Evolutionary conservation across 2,329 filamentous ascomycete species (phyloP).

Genomic region (Diaporthe amygdali): DNA sequence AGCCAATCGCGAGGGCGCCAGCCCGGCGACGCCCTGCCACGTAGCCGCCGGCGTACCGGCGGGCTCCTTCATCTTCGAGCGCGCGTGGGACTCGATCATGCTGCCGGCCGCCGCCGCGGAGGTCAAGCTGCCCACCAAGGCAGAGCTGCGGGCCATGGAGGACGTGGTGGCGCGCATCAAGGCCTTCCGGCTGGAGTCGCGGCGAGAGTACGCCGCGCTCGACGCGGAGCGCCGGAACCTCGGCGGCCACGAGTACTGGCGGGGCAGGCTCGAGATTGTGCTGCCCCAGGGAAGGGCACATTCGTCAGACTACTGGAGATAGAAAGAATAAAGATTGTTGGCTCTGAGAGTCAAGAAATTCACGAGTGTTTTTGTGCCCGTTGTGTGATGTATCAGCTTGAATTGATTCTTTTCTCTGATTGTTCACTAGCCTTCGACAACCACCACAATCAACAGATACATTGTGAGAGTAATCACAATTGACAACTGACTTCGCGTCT

Average conservation of each 20-base stretch:
- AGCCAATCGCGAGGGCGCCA: conserved; percentile 41
- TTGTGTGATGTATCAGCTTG: neutral
- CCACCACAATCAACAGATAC: no score
- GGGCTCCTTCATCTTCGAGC: conserved; percentile 51
- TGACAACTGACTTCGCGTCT: neutral
- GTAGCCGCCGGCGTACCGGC: conserved; percentile 54
- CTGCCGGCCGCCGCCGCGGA: conserved; percentile 35
- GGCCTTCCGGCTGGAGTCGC: conserved; percentile 41
- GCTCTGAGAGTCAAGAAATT: neutral
- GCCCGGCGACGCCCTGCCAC: conserved; percentile 55
- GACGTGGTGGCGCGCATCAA: conserved; percentile 51
- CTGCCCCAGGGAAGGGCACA: neutral
- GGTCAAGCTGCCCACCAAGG: conserved; percentile 34
- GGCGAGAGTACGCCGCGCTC: conserved; percentile 32
- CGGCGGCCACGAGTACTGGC: conserved; percentile 42
- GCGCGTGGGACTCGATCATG: conserved; percentile 58
- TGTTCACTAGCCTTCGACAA: no score
- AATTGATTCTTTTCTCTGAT: neutral
- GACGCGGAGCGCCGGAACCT: conserved; percentile 19
- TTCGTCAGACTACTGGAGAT: conserved; percentile 23
- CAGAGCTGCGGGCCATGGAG: conserved; percentile 43
- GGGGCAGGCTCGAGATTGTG: conserved; percentile 42
- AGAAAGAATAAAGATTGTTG: neutral
- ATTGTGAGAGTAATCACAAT: neutral
- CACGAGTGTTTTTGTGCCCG: neutral